Percentiles rank a stretch among this genome's conserved stretches.
Evolutionary conservation across 2,329 filamentous ascomycete genomes (phyloP).

Genomic region (Emericellopsis atlantica): DNA sequence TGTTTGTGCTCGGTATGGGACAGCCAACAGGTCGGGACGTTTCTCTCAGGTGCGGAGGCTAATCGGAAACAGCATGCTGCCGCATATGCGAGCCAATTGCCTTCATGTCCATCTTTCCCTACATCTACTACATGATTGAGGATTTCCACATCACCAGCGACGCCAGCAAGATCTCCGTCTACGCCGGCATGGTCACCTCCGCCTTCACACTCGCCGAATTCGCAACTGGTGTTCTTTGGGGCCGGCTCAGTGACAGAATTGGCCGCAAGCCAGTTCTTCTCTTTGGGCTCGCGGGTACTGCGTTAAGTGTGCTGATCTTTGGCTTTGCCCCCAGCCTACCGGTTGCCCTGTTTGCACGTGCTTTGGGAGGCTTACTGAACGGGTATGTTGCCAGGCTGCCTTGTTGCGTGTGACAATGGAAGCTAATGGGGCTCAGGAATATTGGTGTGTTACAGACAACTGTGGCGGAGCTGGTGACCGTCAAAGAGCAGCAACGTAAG

Average conservation of each 20-base stretch:
- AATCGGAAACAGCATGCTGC: conserved; percentile 54
- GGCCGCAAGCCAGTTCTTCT: conserved; percentile 88
- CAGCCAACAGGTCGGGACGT: not conserved
- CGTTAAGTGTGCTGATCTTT: conserved; percentile 83
- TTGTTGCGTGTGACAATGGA: conserved; percentile 5
- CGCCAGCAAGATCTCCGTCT: conserved; percentile 71
- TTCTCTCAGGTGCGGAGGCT: too few species aligned
- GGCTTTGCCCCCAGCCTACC: conserved; percentile 77
- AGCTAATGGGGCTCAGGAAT: conserved; percentile 41
- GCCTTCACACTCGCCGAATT: conserved; percentile 95
- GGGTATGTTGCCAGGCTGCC: conserved; percentile 44
- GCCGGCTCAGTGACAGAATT: conserved; percentile 78
- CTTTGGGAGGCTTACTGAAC: conserved; percentile 82
- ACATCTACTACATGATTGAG: conserved; percentile 95
- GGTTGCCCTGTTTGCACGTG: conserved; percentile 75
- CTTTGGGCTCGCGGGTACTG: conserved; percentile 80
- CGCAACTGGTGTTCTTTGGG: conserved; percentile 86
- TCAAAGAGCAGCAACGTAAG: conserved; percentile 85
- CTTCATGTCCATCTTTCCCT: conserved; percentile 99
- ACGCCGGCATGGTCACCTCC: conserved; percentile 91
- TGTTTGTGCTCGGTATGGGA: conserved; percentile 38
- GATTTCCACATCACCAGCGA: conserved; percentile 78
- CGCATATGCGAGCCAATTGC: conserved; percentile 97
- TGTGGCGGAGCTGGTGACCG: conserved; percentile 83
- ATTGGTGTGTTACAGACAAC: conserved; percentile 94